Evolutionary conservation across 495 filamentous ascomycete species (phyloP).

Genomic region (Aspergillus cristatus): DNA sequence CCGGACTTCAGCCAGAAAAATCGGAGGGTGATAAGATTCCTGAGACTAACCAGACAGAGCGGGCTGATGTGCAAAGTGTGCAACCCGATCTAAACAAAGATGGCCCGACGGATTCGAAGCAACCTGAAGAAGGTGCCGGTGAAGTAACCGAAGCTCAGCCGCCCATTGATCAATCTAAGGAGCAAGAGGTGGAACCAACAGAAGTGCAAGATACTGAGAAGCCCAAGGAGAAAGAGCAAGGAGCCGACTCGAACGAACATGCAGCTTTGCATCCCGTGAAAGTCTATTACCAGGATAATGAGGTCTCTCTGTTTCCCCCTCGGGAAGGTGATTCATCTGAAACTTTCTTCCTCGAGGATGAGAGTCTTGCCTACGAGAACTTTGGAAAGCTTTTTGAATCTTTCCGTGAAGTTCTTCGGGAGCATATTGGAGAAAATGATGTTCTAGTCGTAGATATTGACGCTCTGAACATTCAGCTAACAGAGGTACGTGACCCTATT

Average conservation of each 20-base stretch:
- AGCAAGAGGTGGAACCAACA: conserved; percentile 1
- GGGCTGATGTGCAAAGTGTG: conserved; percentile 2
- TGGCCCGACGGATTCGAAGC: not conserved
- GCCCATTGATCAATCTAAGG: conserved; percentile 1
- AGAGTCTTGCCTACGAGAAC: conserved; percentile 45
- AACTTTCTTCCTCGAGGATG: conserved; percentile 65
- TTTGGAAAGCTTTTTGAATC: conserved; percentile 53
- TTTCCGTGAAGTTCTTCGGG: conserved; percentile 56
- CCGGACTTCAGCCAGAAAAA: conserved; percentile 1
- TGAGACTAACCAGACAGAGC: conserved; percentile 17
- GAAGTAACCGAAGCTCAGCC: conserved; percentile 2
- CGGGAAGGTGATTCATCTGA: conserved; percentile 54
- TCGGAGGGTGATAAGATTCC: conserved; percentile 9
- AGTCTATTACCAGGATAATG: conserved; percentile 56
- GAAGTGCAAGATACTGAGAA: conserved; percentile 1
- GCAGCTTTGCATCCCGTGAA: conserved; percentile 40
- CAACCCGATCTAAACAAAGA: conserved; percentile 1
- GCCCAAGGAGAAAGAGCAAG: conserved; percentile 1
- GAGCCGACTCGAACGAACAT: conserved; percentile 8
- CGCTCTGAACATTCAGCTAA: conserved; percentile 57
- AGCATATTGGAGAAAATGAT: conserved; percentile 57
- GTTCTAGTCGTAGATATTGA: conserved; percentile 62
- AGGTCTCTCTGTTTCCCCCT: conserved; percentile 65
- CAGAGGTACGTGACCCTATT: conserved; percentile 49
- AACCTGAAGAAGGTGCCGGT: conserved; percentile 8